Evolutionary conservation across 1,139 yeast species (phyloP), one percentile per base, ranked within the genome.

Genomic region (Saccharomyces hybrid): DNA sequence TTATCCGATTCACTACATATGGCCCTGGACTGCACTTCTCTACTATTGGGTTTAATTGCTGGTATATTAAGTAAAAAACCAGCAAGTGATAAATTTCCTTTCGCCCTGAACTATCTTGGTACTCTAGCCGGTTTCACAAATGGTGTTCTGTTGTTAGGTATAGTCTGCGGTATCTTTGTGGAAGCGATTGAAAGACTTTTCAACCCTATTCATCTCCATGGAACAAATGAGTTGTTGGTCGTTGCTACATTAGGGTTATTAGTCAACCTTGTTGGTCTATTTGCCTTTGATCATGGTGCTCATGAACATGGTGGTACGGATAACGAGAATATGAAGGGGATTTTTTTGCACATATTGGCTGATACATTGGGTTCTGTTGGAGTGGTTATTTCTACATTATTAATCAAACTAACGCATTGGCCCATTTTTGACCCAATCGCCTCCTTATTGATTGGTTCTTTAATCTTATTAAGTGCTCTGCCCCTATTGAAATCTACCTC

Each of bases 341-440:
- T 93, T 9, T 93, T 93, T 63, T 74, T 93, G 48, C 99, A 93
- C 64, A 88, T 93, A 48, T 71, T 93, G 50, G 99, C 99, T 0
- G 99, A 93, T 65, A 93, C 99, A 0, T 75, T 95, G 32, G 99
- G 99, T 0, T 91, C 98, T 0, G 96, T 90, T 0, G 98, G 99
- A 5, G 99, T 95, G 26, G 93, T 95, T 11, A 71, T 88, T 0
- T 90, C 98, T 0, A 93, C 99, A 0, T 55, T 86, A 1, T 70
- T 86, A 46, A 83, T 87, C 25, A 82, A 81, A 55, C 57, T 78
- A 14, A 79, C 84, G 67, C 72, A 76, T 23, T 78, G 84, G 72
- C 73, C 79, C 53, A 75, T 82, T 1, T 88, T 88, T 67, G 99
- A 93, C 66, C 97, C 99, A 0, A 71, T 93, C 23, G 96, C 98